phyloP scores from a whole-genome alignment of 2,329 filamentous ascomycete species.

The Pseudogymnoascus sp. region DNA sequence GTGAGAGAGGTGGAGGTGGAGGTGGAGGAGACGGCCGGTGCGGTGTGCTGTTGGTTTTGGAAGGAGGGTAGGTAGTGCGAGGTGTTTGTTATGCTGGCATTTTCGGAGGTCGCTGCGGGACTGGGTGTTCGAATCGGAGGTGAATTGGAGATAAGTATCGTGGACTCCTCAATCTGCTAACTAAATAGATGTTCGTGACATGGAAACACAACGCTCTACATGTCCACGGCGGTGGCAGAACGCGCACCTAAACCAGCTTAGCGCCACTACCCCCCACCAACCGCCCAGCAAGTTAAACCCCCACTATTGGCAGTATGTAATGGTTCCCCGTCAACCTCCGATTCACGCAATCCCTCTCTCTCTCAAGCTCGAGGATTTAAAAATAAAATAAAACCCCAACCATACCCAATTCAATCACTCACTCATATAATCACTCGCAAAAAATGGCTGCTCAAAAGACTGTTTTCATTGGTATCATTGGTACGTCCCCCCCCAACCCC shows the following conservation, averaged over 20 bases:
- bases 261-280: background rate
- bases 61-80: no score
- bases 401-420: background rate
- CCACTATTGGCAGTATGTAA: constrained; percentile 5
- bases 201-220: no score
- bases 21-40: no score
- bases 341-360: background rate
- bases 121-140: background rate
- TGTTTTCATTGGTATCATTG: constrained; percentile 39
- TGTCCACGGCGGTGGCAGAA: constrained; percentile 8
- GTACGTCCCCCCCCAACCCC: constrained; percentile 23
- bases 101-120: background rate
- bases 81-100: background rate
- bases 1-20: no score
- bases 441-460: constrained; percentile 28
- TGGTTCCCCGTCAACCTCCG: constrained; percentile 3
- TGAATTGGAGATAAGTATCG: background rate
- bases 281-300: background rate
- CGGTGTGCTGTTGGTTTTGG: no score
- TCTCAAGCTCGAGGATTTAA: background rate
- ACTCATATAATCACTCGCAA: constrained; percentile 10
- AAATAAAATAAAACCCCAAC: background rate
- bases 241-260: background rate
- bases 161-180: background rate
- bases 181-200: background rate